Conservation (phyloP, 176 grass and related monocot genomes). For the Chrysopogon serrulatus region DNA sequence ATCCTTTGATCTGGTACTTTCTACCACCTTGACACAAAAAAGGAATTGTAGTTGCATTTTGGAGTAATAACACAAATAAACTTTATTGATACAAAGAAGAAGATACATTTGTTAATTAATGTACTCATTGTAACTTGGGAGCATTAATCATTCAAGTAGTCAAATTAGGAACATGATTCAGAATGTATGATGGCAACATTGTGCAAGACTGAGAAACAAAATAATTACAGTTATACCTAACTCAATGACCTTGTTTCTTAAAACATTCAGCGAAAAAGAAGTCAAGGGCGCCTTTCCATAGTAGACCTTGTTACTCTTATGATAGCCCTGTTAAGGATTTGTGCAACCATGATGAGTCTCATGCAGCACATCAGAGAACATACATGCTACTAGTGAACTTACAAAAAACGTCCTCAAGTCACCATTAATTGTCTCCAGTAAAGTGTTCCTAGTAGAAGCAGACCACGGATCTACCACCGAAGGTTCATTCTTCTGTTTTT, state of each 20-base stretch:
- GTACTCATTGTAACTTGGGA: background rate
- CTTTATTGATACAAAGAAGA: background rate
- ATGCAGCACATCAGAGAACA: background rate
- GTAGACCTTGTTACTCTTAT: slow-evolving; percentile 75
- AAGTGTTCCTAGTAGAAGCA: slow-evolving; percentile 35
- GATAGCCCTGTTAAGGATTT: slow-evolving; percentile 68
- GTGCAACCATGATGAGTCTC: background rate
- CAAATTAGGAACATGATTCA: background rate
- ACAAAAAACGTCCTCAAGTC: slow-evolving; percentile 61
- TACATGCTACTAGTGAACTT: slow-evolving; percentile 26
- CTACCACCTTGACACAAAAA: slow-evolving; percentile 50
- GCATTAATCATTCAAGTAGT: background rate
- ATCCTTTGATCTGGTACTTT: slow-evolving; percentile 93
- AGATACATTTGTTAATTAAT: background rate
- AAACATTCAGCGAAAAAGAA: slow-evolving; percentile 52
- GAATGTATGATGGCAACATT: slow-evolving; percentile 12
- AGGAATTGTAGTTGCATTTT: slow-evolving; percentile 25
- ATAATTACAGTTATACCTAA: slow-evolving; percentile 59
- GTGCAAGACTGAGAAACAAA: slow-evolving; percentile 4
- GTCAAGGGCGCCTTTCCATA: slow-evolving; percentile 75
- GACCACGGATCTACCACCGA: slow-evolving; percentile 73
- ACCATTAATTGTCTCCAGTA: slow-evolving; percentile 50
- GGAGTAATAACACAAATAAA: slow-evolving; percentile 8
- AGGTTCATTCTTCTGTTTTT: slow-evolving; percentile 46
- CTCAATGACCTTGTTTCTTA: slow-evolving; percentile 71